Conservation (phyloP, 179 eudicot genomes). For the Silene coronaria region DNA sequence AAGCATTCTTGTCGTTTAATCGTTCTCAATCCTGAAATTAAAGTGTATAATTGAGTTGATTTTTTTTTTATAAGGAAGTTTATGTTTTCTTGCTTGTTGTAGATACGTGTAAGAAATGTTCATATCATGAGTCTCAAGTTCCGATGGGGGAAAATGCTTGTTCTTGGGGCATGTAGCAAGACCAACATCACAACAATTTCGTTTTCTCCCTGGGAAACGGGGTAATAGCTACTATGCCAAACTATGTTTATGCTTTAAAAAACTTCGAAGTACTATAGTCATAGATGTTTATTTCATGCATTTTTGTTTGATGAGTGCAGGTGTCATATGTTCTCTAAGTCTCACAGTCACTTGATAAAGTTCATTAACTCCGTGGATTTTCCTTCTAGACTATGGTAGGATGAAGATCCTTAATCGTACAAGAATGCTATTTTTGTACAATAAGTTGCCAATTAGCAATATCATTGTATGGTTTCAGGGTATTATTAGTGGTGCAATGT, state of each 20-base stretch:
- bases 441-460: conserved; percentile 15
- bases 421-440: neutral
- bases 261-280: neutral
- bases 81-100: conserved; percentile 13
- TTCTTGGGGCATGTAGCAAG: conserved; percentile 81
- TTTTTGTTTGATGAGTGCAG: conserved; percentile 40
- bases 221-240: conserved; percentile 37
- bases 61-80: neutral
- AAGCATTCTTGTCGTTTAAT: conserved; percentile 29
- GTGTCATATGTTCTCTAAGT: conserved; percentile 35
- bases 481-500: conserved; percentile 59
- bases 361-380: conserved; percentile 55
- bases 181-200: conserved; percentile 54
- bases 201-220: conserved; percentile 76
- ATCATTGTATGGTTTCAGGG: conserved; percentile 49
- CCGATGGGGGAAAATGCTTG: conserved; percentile 56
- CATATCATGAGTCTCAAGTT: conserved; percentile 72
- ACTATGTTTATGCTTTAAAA: conserved; percentile 7
- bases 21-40: neutral
- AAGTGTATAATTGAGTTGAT: neutral
- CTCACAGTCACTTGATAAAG: conserved; percentile 58
- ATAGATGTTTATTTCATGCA: conserved; percentile 4
- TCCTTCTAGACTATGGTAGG: conserved; percentile 76
- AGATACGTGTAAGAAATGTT: conserved; percentile 64
- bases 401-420: conserved; percentile 7